phyloP scores from a whole-genome alignment of 1,284 basidiomycete species.

The Stereum hirsutum region DNA sequence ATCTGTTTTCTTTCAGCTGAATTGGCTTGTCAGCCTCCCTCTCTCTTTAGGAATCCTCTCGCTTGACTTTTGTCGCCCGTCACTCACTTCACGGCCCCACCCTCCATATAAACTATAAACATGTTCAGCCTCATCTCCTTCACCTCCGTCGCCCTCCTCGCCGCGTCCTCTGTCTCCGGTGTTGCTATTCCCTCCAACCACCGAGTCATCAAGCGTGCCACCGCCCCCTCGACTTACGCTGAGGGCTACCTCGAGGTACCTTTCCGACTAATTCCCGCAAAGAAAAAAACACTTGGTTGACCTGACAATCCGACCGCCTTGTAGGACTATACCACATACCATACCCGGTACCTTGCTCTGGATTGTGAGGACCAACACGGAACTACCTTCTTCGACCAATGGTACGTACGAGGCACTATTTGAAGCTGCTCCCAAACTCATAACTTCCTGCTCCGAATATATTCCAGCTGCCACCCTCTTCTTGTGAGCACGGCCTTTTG shows the following conservation, averaged over 20 bases:
- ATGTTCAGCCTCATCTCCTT: slow-evolving; percentile 39
- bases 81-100: slow-evolving; percentile 10
- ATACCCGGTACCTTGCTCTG: slow-evolving; percentile 52
- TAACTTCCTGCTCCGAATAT: too few relatives aligned
- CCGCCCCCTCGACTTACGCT: slow-evolving; percentile 35
- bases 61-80: slow-evolving; percentile 17
- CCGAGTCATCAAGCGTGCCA: too few relatives aligned
- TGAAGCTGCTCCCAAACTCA: too few relatives aligned
- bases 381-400: slow-evolving; percentile 55
- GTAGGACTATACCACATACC: slow-evolving; percentile 52
- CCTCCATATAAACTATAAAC: slow-evolving; percentile 12
- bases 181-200: slow-evolving; percentile 36
- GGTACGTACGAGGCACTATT: too few relatives aligned
- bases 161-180: slow-evolving; percentile 31
- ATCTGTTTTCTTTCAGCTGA: neutral
- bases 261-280: neutral
- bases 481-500: slow-evolving; percentile 25
- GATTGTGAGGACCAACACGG: slow-evolving; percentile 52
- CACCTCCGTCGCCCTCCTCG: slow-evolving; percentile 39
- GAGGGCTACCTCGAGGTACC: slow-evolving; percentile 23
- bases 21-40: slow-evolving; percentile 8
- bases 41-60: slow-evolving; percentile 17
- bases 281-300: neutral
- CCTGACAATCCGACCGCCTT: neutral
- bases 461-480: slow-evolving; percentile 48